Evolutionary conservation across 176 grass and related monocot species (phyloP), one percentile per base, ranked within the genome.

Genomic region (Puya raimondii): DNA sequence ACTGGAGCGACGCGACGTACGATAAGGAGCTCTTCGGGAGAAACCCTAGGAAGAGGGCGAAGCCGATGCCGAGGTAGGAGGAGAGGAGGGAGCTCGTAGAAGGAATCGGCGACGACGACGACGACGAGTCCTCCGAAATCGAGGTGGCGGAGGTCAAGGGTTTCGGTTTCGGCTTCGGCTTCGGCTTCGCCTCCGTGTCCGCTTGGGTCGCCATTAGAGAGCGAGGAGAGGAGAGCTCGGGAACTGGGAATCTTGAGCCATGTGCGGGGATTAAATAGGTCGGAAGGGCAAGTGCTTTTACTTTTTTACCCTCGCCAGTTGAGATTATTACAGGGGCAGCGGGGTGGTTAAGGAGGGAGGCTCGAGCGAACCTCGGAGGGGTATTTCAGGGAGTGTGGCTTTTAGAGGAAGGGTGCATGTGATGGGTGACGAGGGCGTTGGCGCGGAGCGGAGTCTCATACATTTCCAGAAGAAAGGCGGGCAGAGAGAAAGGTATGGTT

Each of bases 21-120:
- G 63, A 53, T 57, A 81, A 33, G 12, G 78, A 26, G 17, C 17
- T 50, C 51, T 63, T 68, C 0, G 84, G 84, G 48, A 87, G 71
- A 10, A 76, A 69, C 67, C 73, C 79, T 54, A 91, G 77, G 82
- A 91, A 91, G 70, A 91, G 63, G 13, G 85, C 82, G 76, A 91
- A 91, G 53, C 79, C 47, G 5, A 88, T 48, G 80, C 89, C 89
- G 47, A 85, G 64, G 50, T 88, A 91, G 65, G 89, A 65, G 42
- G 89, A 29, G 4, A 86, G 42, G 14, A 69, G 65, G 1, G 74
- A 69, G 7, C 11, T 51, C 15, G 16, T 17, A 0, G 29, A 25
- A 3, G 53, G n/a, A 23, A 12, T 48, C 68, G 53, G 8, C 27
- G 1, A 0, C 63, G 16, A 48, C 51, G 47, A 50, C 27, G 1